Conservation (phyloP, 371 early-diverging fungal genomes). For the Racocetra persica region DNA sequence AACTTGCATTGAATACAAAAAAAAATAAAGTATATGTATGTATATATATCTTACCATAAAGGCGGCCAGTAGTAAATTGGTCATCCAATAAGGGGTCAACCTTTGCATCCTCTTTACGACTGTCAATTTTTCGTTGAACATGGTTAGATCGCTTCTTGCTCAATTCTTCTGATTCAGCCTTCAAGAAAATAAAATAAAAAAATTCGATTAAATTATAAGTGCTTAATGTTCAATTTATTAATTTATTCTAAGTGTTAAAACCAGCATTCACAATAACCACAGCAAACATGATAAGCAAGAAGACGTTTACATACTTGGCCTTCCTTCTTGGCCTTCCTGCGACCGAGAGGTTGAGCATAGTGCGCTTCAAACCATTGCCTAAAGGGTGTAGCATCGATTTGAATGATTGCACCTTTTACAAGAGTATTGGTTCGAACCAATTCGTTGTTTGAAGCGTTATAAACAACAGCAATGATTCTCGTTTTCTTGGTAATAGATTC, state of each 20-base stretch:
- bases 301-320: slow-evolving; percentile 52
- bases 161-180: slow-evolving; percentile 63
- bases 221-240: no score
- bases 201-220: not conserved
- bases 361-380: slow-evolving; percentile 98
- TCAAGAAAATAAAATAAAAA: not conserved
- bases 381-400: slow-evolving; percentile 99
- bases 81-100: slow-evolving; percentile 92
- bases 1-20: not conserved
- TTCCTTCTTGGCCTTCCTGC: slow-evolving; percentile 78
- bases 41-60: slow-evolving; percentile 70
- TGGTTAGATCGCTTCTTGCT: slow-evolving; percentile 90
- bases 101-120: slow-evolving; percentile 82
- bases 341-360: slow-evolving; percentile 91
- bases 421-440: slow-evolving; percentile 99
- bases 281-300: no score
- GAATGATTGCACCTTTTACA: slow-evolving; percentile 98
- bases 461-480: slow-evolving; percentile 97
- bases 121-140: slow-evolving; percentile 87
- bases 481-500: slow-evolving; percentile 95
- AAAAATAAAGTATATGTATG: slow-evolving; percentile 13
- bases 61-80: slow-evolving; percentile 96
- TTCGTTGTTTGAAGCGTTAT: slow-evolving; percentile 99
- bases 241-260: no score
- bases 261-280: no score